Base-by-base conservation (phyloP, 306 rosid genomes). In the Quercus dentata region DNA sequence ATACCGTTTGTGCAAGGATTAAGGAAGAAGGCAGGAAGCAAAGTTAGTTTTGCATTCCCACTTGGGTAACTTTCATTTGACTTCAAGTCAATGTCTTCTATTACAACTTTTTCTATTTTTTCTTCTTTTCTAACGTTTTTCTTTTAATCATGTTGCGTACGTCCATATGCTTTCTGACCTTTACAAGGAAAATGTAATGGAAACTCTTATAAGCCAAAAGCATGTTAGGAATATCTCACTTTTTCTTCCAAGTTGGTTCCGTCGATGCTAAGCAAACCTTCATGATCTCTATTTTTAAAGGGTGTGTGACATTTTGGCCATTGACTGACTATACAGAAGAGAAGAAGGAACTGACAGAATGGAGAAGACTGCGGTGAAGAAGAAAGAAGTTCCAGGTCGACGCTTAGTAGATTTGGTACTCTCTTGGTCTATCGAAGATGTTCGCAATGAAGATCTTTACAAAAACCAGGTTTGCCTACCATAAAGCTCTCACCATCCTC, bases 371-470 rank as follows among this genome's bases (percentile, higher is more conserved):
- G 63, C 12, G 65, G 19, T 20, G 44, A 27, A 56, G 28, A 21
- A 21, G 68, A 9, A 21, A 33, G 38, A 21, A 30, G 7, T 56
- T 74, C 41, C 3, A 7, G 82, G 77, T 15, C 59, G 41, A 73
- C 25, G 77, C 63, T 56, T 82, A 13, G 1, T 85, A 15, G 72
- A 83, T 20, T 62, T 59, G 67, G 84, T 82, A 5, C 74, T 86
- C 62, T 82, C 82, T 61, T 86, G 89, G 89, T 82, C 89, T 38
- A 31, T 82, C 59, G 3, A 30, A 0, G 86, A 82, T 62, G 85
- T 85, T 75, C 81, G 81, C 76, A 31, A 81, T 23, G 14, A 38
- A 3, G 3, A 74, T 15, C 25, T 79, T 41, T 80, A 73, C 28
- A 74, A 74, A 83, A 19, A 54, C 20, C 71, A 86, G 89, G 89